A percentile compares a stretch with the other conserved stretches of the same genome.
These are phyloP conservation scores for Crithidia expoeki DNA, from an alignment of 208 protist genomes.

Conservation along the genomic window DNA sequence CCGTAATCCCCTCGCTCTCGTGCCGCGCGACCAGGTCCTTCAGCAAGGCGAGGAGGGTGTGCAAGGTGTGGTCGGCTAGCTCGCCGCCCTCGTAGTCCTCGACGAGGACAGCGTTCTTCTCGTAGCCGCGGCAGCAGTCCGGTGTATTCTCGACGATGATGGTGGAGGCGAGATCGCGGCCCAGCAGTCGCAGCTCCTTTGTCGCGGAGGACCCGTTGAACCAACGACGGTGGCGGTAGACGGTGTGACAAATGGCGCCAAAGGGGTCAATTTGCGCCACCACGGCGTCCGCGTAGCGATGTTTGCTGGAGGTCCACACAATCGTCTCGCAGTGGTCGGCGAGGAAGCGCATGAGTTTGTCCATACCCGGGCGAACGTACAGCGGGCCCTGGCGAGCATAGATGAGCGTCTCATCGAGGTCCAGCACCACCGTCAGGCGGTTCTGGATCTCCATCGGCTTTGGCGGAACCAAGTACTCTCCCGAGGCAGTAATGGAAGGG, in stretches of 20 bases:
- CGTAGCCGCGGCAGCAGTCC: constrained; percentile 87
- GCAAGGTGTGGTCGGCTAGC: constrained; percentile 83
- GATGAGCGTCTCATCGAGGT: constrained; percentile 93
- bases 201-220: constrained; percentile 59
- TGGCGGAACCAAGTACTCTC: constrained; percentile 60
- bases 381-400: constrained; percentile 86
- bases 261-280: constrained; percentile 80
- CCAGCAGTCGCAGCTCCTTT: constrained; percentile 87
- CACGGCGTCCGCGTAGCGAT: constrained; percentile 87
- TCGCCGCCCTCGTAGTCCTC: constrained; percentile 92
- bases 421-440: constrained; percentile 89
- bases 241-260: constrained; percentile 65
- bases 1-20: constrained; percentile 43
- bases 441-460: constrained; percentile 46
- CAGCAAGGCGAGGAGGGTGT: constrained; percentile 62
- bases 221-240: constrained; percentile 84
- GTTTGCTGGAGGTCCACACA: constrained; percentile 87
- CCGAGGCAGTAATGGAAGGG: constrained; percentile 34
- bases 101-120: constrained; percentile 87
- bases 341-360: constrained; percentile 82
- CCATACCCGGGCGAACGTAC: constrained; percentile 86
- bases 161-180: constrained; percentile 68
- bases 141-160: constrained; percentile 93
- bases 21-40: constrained; percentile 68
- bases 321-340: constrained; percentile 79